Evolutionary conservation across 2,329 filamentous ascomycete species (phyloP).

Genomic region (Botryosphaeria agaves): DNA sequence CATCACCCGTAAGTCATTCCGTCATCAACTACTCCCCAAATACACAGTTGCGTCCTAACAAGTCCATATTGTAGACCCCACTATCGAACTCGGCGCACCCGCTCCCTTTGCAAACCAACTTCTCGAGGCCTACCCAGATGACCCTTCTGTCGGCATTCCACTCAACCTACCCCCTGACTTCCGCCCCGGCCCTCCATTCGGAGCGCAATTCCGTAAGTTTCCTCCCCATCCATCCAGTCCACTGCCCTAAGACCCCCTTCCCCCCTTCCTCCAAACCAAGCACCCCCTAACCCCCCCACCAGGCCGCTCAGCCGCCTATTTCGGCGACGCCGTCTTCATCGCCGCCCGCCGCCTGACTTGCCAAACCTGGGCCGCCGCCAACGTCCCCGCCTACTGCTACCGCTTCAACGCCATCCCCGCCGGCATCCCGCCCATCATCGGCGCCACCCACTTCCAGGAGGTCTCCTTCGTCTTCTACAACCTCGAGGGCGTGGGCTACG

Average conservation of each 20-base stretch:
- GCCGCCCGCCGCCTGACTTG: constrained; percentile 36
- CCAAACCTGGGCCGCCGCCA: constrained; percentile 30
- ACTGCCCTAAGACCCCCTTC: too few species aligned
- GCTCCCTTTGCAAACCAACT: constrained; percentile 11
- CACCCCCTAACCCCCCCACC: too few species aligned
- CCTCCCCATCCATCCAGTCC: too few species aligned
- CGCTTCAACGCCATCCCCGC: constrained; percentile 40
- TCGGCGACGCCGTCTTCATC: constrained; percentile 38
- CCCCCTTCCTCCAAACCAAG: too few species aligned
- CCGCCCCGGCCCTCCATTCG: constrained; percentile 17
- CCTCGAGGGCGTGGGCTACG: constrained; percentile 23
- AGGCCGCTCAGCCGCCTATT: constrained; percentile 34
- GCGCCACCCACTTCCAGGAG: constrained; percentile 37
- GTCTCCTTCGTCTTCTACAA: constrained; percentile 31
- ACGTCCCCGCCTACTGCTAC: constrained; percentile 40
- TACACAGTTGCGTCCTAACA: neutral
- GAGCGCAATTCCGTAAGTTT: constrained; percentile 36
- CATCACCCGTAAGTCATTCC: constrained; percentile 14
- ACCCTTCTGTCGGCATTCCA: constrained; percentile 31
- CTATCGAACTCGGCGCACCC: constrained; percentile 9
- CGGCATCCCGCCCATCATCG: constrained; percentile 23
- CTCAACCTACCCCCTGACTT: constrained; percentile 18
- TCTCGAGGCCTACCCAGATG: constrained; percentile 34
- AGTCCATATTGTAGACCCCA: neutral
- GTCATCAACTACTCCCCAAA: constrained; percentile 6